Conservation (phyloP, 2,329 filamentous ascomycete genomes). For the Fusarium globosum region DNA sequence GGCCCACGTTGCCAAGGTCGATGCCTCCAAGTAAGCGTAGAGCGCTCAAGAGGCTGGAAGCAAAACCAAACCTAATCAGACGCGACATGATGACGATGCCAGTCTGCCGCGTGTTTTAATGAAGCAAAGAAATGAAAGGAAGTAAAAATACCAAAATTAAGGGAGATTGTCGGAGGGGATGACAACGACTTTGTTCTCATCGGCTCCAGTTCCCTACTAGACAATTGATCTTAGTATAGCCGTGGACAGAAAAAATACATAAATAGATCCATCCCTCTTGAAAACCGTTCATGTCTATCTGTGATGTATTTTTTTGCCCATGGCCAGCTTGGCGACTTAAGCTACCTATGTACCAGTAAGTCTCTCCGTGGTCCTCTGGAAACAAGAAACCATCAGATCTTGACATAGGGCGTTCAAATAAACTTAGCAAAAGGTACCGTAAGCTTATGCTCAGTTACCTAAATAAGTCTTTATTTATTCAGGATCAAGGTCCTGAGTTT, state of each 20-base stretch:
- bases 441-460: not conserved
- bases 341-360: too few relatives aligned
- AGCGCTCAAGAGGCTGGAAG: slow-evolving; percentile 37
- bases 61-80: slow-evolving; percentile 43
- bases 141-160: slow-evolving; percentile 41
- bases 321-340: not conserved
- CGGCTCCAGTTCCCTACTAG: slow-evolving; percentile 36
- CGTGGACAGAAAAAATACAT: slow-evolving; percentile 38
- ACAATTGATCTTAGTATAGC: slow-evolving; percentile 41
- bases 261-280: slow-evolving; percentile 42
- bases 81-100: slow-evolving; percentile 20
- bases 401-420: not conserved
- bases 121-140: slow-evolving; percentile 39
- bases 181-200: slow-evolving; percentile 35
- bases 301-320: not conserved
- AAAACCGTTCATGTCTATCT: not conserved
- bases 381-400: not conserved
- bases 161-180: slow-evolving; percentile 43
- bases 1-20: slow-evolving; percentile 83
- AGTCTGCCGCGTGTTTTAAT: slow-evolving; percentile 41
- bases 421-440: not conserved
- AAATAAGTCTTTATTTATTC: not conserved
- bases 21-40: slow-evolving; percentile 64
- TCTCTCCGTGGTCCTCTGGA: not conserved
- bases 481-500: not conserved